phyloP scores from a whole-genome alignment of 2,329 filamentous ascomycete genomes.

The Fusarium sp. region DNA sequence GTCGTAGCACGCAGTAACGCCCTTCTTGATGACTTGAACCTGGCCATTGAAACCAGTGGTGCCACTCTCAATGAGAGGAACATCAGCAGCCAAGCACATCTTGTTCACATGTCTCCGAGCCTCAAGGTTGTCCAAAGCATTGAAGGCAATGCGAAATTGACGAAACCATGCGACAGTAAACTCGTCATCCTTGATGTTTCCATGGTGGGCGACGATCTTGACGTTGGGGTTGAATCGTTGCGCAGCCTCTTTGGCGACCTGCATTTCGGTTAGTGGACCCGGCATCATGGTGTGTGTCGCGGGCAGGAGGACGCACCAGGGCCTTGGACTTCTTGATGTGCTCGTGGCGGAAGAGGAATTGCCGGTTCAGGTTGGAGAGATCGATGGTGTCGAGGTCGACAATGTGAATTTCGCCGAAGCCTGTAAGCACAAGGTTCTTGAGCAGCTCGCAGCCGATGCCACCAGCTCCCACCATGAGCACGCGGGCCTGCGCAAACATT shows the following conservation, averaged over 20 bases:
- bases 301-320: constrained; percentile 64
- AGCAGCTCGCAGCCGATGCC: constrained; percentile 97
- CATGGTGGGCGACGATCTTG: constrained; percentile 87
- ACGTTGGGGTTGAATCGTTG: constrained; percentile 88
- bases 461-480: constrained; percentile 94
- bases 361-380: constrained; percentile 94
- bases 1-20: constrained; percentile 93
- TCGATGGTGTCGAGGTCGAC: constrained; percentile 99
- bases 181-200: constrained; percentile 88
- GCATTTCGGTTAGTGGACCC: constrained; percentile 35
- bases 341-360: constrained; percentile 95
- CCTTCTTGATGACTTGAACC: constrained; percentile 95
- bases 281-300: constrained; percentile 6
- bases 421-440: constrained; percentile 91
- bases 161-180: constrained; percentile 92
- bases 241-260: constrained; percentile 93
- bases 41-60: constrained; percentile 98
- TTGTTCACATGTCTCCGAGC: constrained; percentile 94
- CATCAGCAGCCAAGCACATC: constrained; percentile 92
- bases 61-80: constrained; percentile 93
- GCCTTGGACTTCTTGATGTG: constrained; percentile 99
- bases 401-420: constrained; percentile 91
- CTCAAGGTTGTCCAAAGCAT: constrained; percentile 94
- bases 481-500: constrained; percentile 67
- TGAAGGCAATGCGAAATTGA: constrained; percentile 86